Evolutionary conservation across 2,329 filamentous ascomycete genomes (phyloP), one percentile per base, ranked within the genome.

Genomic region (Pestalotiopsis sp.): DNA sequence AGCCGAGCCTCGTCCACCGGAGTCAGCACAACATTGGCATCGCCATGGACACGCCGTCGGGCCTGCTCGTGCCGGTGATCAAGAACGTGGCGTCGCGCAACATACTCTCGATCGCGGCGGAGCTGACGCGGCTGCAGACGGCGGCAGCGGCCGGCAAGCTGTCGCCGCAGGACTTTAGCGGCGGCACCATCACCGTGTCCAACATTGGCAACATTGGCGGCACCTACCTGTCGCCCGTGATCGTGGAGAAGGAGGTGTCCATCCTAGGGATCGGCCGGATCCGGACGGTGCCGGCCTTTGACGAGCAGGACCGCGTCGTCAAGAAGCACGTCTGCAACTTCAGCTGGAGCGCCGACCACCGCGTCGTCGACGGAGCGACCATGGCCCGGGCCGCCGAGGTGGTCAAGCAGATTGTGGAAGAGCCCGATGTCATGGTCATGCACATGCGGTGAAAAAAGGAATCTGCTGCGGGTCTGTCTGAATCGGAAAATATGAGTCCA

Each of bases 151-250:
- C 87, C n/a, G 94, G 94, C 39, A 94, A 92, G 79, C 87, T 99
- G 4, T 85, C 89, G 1, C 87, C 90, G 2, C 85, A 87, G 20
- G 95, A 99, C 80, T 86, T 99, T 71, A 87, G 86, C 45, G 94
- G 94, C 66, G 94, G 94, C 17, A 98, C 96, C 1, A 95, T 99
- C 76, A 98, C 96, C 0, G 90, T 99, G 64, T 97, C 94, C 75
- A 99, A 99, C 79, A 97, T 99, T 74, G 96, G 96, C 61, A 97
- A 91, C 74, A 94, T 99, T 61, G 96, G 96, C 67, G 96, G 96
- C 36, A 96, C 93, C 1, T 97, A 97, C 75, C 90, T 98, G 61
- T 91, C 92, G 38, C 96, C 96, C 1, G 93, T 99, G 64, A 94
- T 99, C 74, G 94, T 97, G 61, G 92, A 94, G 71, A 92, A 89